These are phyloP conservation scores for Lodderomyces parapsilosis DNA, from an alignment of 1,139 yeast species.

Conservation along the genomic window DNA sequence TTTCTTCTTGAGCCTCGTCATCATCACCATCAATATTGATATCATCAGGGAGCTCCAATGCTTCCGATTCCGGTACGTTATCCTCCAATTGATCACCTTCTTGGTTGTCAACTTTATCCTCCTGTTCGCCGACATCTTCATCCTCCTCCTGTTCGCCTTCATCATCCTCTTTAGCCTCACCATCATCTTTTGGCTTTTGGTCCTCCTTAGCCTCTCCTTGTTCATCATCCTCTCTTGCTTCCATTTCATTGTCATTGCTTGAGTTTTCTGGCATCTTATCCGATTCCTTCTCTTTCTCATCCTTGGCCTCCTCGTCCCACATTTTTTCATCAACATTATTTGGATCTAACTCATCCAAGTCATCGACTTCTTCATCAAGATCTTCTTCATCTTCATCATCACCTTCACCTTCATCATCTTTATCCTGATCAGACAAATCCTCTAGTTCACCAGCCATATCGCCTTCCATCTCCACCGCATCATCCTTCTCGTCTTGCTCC, in stretches of 20 bases:
- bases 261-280: slow-evolving; percentile 63
- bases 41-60: slow-evolving; percentile 83
- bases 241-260: slow-evolving; percentile 56
- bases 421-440: slow-evolving; percentile 63
- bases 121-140: slow-evolving; percentile 74
- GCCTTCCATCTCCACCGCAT: slow-evolving; percentile 92
- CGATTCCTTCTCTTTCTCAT: slow-evolving; percentile 71
- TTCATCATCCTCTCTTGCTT: slow-evolving; percentile 58
- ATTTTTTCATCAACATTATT: slow-evolving; percentile 95
- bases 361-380: slow-evolving; percentile 87
- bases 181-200: slow-evolving; percentile 20
- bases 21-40: slow-evolving; percentile 73
- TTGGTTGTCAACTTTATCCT: slow-evolving; percentile 71
- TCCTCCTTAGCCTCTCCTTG: slow-evolving; percentile 29
- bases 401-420: slow-evolving; percentile 56
- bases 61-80: slow-evolving; percentile 76
- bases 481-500: slow-evolving; percentile 61
- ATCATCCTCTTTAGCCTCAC: slow-evolving; percentile 17
- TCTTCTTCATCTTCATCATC: slow-evolving; percentile 55
- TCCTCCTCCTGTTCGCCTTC: slow-evolving; percentile 36
- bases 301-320: slow-evolving; percentile 95
- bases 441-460: slow-evolving; percentile 95
- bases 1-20: slow-evolving; percentile 28
- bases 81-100: slow-evolving; percentile 71
- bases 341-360: slow-evolving; percentile 87